These are phyloP conservation scores for Colletotrichum siamense DNA, from an alignment of 2,329 filamentous ascomycete species.

Conservation along the genomic window DNA sequence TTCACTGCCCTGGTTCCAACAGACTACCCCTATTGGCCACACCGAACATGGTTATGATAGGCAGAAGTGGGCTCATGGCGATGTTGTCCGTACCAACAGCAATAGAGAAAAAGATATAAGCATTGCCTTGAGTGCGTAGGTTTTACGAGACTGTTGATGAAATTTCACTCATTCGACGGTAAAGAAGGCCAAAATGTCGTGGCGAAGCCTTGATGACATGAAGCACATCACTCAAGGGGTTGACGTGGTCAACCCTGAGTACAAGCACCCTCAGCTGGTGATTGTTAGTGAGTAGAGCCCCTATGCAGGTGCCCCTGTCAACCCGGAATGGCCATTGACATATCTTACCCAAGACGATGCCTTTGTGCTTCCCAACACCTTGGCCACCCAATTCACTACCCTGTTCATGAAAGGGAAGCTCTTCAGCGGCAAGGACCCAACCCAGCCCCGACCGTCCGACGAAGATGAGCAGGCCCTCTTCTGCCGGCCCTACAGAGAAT, in stretches of 20 bases:
- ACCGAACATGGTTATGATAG: neutral
- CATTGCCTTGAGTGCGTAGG: neutral
- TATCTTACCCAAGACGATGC: neutral
- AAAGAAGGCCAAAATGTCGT: neutral
- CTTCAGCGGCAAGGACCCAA: neutral
- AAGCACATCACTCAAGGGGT: neutral
- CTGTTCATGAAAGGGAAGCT: neutral
- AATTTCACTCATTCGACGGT: neutral
- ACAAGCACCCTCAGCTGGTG: slow-evolving; percentile 1
- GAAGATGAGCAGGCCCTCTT: neutral
- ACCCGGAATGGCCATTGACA: rapidly evolving
- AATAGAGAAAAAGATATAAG: neutral
- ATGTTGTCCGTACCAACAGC: neutral
- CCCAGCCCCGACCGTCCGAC: neutral
- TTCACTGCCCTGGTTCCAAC: neutral
- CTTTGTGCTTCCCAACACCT: neutral
- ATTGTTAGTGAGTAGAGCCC: neutral
- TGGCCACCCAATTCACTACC: neutral
- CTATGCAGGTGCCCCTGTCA: neutral
- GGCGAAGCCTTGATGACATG: neutral
- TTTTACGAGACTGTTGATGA: neutral
- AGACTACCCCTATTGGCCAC: neutral
- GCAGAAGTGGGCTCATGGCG: neutral
- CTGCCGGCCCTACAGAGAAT: neutral
- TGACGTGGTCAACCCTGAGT: neutral